These are phyloP conservation scores for Artomyces pyxidatus DNA, from an alignment of 768 basidiomycete species.

Conservation along the genomic window DNA sequence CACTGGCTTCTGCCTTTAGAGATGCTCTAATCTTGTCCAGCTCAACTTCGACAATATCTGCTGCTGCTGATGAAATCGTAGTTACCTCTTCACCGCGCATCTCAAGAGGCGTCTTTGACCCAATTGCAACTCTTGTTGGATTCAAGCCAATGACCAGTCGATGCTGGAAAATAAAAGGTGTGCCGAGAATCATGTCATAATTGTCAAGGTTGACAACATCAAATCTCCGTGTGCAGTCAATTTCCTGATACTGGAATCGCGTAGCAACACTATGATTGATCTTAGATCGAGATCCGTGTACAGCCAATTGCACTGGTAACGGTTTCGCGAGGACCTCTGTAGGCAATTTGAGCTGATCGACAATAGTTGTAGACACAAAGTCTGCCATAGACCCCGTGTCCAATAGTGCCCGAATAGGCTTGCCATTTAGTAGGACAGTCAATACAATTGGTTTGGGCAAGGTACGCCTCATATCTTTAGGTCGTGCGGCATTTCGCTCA, in stretches of 20 bases:
- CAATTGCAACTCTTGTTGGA: neutral
- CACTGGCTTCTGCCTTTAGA: constrained; percentile 13
- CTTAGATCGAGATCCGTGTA: constrained; percentile 32
- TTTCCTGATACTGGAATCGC: constrained; percentile 26
- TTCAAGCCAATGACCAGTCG: neutral
- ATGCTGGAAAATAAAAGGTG: constrained; percentile 25
- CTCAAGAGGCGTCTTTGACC: neutral
- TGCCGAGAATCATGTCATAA: constrained; percentile 26
- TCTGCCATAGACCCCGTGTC: constrained; percentile 24
- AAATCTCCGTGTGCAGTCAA: constrained; percentile 21
- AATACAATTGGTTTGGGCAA: constrained; percentile 15
- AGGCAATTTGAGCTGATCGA: constrained; percentile 22
- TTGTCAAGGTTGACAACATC: constrained; percentile 22
- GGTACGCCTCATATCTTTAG: neutral
- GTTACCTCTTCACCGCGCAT: neutral
- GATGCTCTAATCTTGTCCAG: neutral
- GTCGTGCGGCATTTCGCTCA: neutral
- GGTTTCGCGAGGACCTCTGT: constrained; percentile 22
- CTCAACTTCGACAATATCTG: neutral
- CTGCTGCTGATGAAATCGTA: neutral
- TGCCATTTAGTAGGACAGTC: constrained; percentile 14
- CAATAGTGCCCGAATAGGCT: constrained; percentile 11
- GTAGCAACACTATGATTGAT: constrained; percentile 24
- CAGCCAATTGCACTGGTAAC: constrained; percentile 30
- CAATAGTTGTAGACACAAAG: constrained; percentile 24